A percentile compares a stretch with the other conserved stretches of the same genome.
Evolutionary conservation across 371 early-diverging fungal genomes (phyloP).

Genomic region (Mortierella sp.): DNA sequence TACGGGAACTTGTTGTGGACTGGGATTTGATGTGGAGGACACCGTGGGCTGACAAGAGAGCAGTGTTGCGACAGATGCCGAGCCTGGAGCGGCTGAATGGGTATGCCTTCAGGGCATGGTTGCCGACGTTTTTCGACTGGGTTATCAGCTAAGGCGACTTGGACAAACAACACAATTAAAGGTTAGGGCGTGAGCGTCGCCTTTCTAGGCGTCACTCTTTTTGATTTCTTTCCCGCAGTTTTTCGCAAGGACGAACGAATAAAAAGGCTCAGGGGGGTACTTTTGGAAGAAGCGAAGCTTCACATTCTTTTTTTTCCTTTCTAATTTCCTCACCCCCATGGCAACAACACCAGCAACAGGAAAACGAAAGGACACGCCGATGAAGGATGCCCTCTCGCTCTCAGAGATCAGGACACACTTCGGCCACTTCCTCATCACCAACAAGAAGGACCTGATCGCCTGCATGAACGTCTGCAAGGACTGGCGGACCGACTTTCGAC

Average conservation of each 20-base stretch:
- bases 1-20: not conserved
- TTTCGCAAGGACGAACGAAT: not conserved
- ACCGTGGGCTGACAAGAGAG: not conserved
- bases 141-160: not conserved
- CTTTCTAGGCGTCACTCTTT: not conserved
- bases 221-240: not conserved
- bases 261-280: not conserved
- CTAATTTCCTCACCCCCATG: not conserved
- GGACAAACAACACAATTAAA: not conserved
- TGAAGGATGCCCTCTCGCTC: conserved; percentile 27
- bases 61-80: not conserved
- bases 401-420: conserved; percentile 37
- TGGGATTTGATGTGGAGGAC: not conserved
- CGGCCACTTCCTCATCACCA: conserved; percentile 29
- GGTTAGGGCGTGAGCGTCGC: not conserved
- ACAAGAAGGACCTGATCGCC: conserved; percentile 26
- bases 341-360: not conserved
- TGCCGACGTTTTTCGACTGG: not conserved
- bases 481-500: conserved; percentile 34
- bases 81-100: not conserved
- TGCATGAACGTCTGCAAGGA: conserved; percentile 38
- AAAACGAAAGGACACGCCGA: not conserved
- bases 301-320: not conserved
- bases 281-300: not conserved
- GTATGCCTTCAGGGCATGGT: not conserved